Conservation (phyloP, 139 green algal genomes). For the Helicosporidium sp. region DNA sequence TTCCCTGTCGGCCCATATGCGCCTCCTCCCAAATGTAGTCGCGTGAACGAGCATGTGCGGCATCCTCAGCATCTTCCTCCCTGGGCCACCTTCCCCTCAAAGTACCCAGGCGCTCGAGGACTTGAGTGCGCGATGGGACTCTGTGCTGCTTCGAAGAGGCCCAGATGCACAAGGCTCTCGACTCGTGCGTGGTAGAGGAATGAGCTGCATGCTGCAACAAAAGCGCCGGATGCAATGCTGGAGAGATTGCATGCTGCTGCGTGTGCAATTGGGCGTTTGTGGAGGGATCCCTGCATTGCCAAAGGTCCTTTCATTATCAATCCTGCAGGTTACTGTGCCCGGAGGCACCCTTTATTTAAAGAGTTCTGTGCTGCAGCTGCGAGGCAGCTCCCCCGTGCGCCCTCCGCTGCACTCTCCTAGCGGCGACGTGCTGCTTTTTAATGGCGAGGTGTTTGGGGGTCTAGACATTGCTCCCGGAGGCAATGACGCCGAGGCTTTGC, state of each 20-base stretch:
- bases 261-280: too few relatives aligned
- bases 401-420: constrained; percentile 6
- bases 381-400: constrained; percentile 8
- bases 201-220: background rate
- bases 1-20: too few relatives aligned
- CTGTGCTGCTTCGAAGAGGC: background rate
- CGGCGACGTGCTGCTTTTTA: constrained; percentile 47
- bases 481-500: constrained; percentile 33
- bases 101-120: background rate
- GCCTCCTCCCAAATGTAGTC: too few relatives aligned
- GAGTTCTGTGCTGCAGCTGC: constrained; percentile 52
- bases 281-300: too few relatives aligned
- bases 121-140: background rate
- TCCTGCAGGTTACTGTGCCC: background rate
- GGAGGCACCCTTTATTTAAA: background rate
- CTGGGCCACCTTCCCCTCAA: background rate
- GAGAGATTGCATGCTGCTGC: too few relatives aligned
- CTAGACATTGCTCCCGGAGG: constrained; percentile 15
- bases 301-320: background rate
- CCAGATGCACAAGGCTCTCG: background rate
- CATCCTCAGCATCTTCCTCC: background rate
- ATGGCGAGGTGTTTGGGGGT: constrained; percentile 52
- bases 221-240: too few relatives aligned
- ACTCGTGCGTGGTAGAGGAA: background rate
- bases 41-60: background rate